phyloP scores from a whole-genome alignment of 2,329 filamentous ascomycete species.

The Botryotinia globosa region DNA sequence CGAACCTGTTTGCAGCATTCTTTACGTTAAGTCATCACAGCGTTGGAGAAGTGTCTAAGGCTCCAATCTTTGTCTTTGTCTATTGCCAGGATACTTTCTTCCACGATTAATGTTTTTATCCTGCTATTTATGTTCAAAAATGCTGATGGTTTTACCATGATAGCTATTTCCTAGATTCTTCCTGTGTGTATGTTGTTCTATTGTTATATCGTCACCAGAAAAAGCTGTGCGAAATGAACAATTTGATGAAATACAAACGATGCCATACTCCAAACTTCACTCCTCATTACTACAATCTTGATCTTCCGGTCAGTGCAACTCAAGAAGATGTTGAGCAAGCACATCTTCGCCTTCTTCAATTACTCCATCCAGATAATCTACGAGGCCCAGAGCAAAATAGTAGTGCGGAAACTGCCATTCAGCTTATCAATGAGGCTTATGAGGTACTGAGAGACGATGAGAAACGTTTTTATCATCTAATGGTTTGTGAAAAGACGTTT shows the following conservation, averaged over 20 bases:
- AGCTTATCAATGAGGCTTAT: conserved; percentile 3
- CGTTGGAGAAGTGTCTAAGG: not conserved
- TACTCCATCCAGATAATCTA: conserved; percentile 11
- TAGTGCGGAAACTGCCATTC: not conserved
- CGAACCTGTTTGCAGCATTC: not conserved
- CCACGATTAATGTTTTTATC: too few species aligned
- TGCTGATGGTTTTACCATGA: not conserved
- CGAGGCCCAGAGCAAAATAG: not conserved
- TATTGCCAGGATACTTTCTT: not conserved
- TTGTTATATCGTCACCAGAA: not conserved
- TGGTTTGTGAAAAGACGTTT: too few species aligned
- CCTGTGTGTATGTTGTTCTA: not conserved
- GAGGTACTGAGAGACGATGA: not conserved
- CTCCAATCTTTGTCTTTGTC: conserved; percentile 12
- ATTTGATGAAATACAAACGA: not conserved
- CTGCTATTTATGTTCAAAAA: not conserved
- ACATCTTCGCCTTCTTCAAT: not conserved
- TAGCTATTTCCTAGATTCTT: too few species aligned
- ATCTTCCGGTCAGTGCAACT: not conserved
- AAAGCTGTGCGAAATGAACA: not conserved
- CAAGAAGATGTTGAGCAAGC: not conserved
- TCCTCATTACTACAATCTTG: conserved; percentile 18
- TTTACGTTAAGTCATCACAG: not conserved
- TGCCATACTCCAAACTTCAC: not conserved
- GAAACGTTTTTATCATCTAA: not conserved